These are phyloP conservation scores for Apiospora phragmitis DNA, from an alignment of 2,329 filamentous ascomycete species.

Conservation along the genomic window DNA sequence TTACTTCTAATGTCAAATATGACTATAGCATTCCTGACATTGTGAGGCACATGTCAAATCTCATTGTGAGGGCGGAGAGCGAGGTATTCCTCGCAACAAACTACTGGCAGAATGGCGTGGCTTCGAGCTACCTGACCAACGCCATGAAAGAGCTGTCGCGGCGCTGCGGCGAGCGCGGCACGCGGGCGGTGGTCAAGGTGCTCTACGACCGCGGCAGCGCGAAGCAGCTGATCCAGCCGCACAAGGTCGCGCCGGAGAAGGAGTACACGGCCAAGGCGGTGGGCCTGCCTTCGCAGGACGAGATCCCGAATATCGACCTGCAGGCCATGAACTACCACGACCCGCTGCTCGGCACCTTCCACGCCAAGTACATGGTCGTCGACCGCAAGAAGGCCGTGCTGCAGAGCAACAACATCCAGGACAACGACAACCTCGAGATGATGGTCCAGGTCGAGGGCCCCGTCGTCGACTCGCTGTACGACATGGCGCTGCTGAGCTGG, in stretches of 20 bases:
- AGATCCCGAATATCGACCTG: slow-evolving; percentile 72
- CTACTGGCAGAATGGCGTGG: slow-evolving; percentile 71
- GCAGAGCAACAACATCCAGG: slow-evolving; percentile 77
- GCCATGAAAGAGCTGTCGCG: slow-evolving; percentile 68
- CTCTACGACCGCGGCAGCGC: slow-evolving; percentile 72
- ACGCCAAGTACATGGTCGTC: slow-evolving; percentile 76
- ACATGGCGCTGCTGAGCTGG: slow-evolving; percentile 74
- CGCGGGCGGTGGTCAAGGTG: slow-evolving; percentile 67
- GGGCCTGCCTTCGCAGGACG: slow-evolving; percentile 58
- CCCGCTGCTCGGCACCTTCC: slow-evolving; percentile 71
- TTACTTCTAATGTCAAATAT: neutral
- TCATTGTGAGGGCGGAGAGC: slow-evolving; percentile 70
- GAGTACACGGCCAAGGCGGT: slow-evolving; percentile 61
- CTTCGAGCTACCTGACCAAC: slow-evolving; percentile 66
- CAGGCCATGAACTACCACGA: slow-evolving; percentile 74
- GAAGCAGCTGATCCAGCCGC: slow-evolving; percentile 66
- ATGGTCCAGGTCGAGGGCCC: slow-evolving; percentile 74
- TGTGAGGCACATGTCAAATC: slow-evolving; percentile 72
- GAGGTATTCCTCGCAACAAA: slow-evolving; percentile 77
- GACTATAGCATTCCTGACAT: slow-evolving; percentile 62
- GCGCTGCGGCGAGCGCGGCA: slow-evolving; percentile 58
- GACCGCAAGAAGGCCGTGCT: slow-evolving; percentile 70
- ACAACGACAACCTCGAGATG: slow-evolving; percentile 83
- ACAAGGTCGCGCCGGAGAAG: slow-evolving; percentile 57
- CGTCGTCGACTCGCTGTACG: slow-evolving; percentile 75